phyloP scores from a whole-genome alignment of 2,329 filamentous ascomycete species.

The Phialophora chinensis region DNA sequence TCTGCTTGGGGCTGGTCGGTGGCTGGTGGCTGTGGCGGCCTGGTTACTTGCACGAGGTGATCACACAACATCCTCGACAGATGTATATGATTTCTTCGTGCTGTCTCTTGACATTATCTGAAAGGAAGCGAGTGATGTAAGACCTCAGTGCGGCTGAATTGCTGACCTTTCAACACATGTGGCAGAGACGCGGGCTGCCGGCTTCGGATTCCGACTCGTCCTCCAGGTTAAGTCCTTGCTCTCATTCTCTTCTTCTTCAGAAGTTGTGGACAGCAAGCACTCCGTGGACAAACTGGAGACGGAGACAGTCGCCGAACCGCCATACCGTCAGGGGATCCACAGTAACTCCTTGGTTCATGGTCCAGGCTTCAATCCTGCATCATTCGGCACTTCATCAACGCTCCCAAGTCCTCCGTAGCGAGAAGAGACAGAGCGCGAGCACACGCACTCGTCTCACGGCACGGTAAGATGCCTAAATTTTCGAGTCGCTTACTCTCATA shows the following conservation, averaged over 20 bases:
- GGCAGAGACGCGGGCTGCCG: neutral
- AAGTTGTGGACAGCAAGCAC: neutral
- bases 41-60: neutral
- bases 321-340: neutral
- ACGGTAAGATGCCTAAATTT: neutral
- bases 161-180: no score
- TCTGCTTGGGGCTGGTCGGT: constrained; percentile 6
- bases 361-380: neutral
- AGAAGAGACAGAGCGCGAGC: neutral
- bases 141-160: neutral
- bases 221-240: neutral
- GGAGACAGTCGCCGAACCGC: neutral
- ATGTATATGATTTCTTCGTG: no score
- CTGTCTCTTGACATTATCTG: no score
- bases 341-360: neutral
- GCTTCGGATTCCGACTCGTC: neutral
- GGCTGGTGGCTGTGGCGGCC: constrained; percentile 12
- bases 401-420: neutral
- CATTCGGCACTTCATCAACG: neutral
- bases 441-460: neutral
- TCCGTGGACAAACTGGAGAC: neutral
- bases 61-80: no score
- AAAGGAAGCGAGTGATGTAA: neutral
- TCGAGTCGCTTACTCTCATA: neutral
- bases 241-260: neutral